A percentile compares a stretch with the other conserved stretches of the same genome.
Evolutionary conservation across 2,329 filamentous ascomycete species (phyloP).

Genomic region (Didymella pomorum): DNA sequence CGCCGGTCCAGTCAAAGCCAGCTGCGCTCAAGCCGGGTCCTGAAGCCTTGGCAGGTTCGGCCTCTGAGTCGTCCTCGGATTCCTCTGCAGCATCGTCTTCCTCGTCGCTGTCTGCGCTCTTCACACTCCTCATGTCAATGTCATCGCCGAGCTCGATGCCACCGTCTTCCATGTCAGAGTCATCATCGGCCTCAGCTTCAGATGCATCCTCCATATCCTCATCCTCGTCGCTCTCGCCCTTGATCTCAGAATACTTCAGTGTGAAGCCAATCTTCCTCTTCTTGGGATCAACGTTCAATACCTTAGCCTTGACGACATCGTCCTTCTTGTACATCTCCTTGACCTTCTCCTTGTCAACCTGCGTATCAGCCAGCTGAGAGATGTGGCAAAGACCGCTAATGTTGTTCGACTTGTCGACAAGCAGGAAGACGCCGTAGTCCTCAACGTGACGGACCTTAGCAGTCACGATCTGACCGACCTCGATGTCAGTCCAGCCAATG

Average conservation of each 20-base stretch:
- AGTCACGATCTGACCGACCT: conserved; percentile 81
- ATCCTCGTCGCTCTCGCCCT: conserved; percentile 59
- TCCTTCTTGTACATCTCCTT: conserved; percentile 88
- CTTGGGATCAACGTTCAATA: conserved; percentile 77
- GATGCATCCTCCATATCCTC: conserved; percentile 52
- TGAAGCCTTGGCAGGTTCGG: conserved; percentile 31
- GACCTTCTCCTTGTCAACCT: conserved; percentile 86
- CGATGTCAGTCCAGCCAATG: conserved; percentile 77
- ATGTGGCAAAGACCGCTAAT: conserved; percentile 93
- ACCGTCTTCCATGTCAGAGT: conserved; percentile 54
- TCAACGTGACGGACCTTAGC: conserved; percentile 93
- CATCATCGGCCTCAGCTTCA: conserved; percentile 32
- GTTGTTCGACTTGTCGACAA: conserved; percentile 85
- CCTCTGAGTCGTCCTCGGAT: conserved; percentile 44
- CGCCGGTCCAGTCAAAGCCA: conserved; percentile 88
- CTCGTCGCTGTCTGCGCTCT: conserved; percentile 49
- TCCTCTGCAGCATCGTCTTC: conserved; percentile 49
- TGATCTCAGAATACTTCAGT: conserved; percentile 91
- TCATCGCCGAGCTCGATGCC: conserved; percentile 51
- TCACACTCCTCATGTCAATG: conserved; percentile 56
- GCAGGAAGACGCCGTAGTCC: conserved; percentile 93
- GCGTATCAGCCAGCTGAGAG: conserved; percentile 86
- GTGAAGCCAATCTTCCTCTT: conserved; percentile 87
- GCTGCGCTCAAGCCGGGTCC: conserved; percentile 70
- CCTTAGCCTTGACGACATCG: conserved; percentile 90